A percentile compares a stretch with the other conserved stretches of the same genome.
phyloP scores from a whole-genome alignment of 2,329 filamentous ascomycete genomes.

The Falciphora oryzae region DNA sequence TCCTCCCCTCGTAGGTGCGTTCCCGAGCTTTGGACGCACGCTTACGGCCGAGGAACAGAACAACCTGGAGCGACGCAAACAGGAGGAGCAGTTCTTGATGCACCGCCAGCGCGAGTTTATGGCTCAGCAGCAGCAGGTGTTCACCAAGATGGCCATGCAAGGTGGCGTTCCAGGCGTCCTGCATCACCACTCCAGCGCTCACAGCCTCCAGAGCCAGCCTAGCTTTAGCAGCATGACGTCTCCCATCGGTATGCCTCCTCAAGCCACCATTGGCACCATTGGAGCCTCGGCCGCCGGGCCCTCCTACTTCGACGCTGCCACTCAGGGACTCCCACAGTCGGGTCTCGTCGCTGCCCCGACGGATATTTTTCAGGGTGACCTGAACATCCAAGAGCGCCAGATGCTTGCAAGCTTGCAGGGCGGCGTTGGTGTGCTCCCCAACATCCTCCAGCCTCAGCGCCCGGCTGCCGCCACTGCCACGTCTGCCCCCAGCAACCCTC shows the following conservation, averaged over 20 bases:
- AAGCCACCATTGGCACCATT: slow-evolving; percentile 49
- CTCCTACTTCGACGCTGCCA: slow-evolving; percentile 7
- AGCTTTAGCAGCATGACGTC: slow-evolving; percentile 93
- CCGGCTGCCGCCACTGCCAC: slow-evolving; percentile 1
- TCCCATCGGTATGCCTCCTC: slow-evolving; percentile 57
- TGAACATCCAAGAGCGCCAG: slow-evolving; percentile 50
- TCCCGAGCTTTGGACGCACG: slow-evolving; percentile 94
- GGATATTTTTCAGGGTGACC: slow-evolving; percentile 61
- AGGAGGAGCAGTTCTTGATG: slow-evolving; percentile 96
- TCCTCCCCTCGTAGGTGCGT: slow-evolving; percentile 86
- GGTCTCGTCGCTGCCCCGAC: slow-evolving; percentile 36
- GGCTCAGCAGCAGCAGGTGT: slow-evolving; percentile 66
- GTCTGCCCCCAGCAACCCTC: slow-evolving; percentile 28
- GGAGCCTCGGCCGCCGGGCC: slow-evolving; percentile 24
- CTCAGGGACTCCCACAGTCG: slow-evolving; percentile 23
- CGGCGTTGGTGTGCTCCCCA: background rate
- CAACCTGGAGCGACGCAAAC: slow-evolving; percentile 89
- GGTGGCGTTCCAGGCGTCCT: slow-evolving; percentile 46
- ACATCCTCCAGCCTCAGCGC: slow-evolving; percentile 2
- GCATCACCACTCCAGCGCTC: slow-evolving; percentile 90
- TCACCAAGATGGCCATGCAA: slow-evolving; percentile 66
- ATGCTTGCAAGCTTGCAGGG: slow-evolving; percentile 39
- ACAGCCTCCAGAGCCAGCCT: slow-evolving; percentile 93
- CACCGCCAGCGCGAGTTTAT: slow-evolving; percentile 92
- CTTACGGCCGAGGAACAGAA: slow-evolving; percentile 97